phyloP scores from a whole-genome alignment of 2,329 filamentous ascomycete genomes.

The Penicillium fuscoglaucum region DNA sequence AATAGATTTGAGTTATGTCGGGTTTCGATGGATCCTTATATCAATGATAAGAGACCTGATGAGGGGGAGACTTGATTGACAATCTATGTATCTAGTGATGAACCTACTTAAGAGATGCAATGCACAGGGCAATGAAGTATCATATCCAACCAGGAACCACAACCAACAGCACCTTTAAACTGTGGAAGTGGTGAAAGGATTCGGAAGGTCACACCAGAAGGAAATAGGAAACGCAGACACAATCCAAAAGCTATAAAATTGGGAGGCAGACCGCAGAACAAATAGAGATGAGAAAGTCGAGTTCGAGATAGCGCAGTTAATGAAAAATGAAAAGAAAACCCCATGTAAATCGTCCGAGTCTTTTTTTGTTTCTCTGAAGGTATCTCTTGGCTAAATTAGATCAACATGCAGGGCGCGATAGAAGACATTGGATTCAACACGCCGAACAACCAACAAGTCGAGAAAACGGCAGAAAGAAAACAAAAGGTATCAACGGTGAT shows the following conservation, averaged over 20 bases:
- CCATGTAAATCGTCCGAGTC: conserved; percentile 22
- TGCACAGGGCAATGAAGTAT: not conserved
- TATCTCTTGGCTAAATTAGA: conserved; percentile 32
- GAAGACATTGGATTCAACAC: conserved; percentile 14
- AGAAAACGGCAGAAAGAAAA: not conserved
- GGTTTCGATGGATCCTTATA: not conserved
- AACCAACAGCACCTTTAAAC: not conserved
- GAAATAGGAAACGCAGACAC: not conserved
- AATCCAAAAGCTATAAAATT: not conserved
- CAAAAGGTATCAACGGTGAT: conserved; percentile 21
- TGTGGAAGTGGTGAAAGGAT: no score
- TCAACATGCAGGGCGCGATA: conserved; percentile 25
- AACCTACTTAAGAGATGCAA: not conserved
- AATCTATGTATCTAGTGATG: conserved; percentile 1
- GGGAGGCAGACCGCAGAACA: not conserved
- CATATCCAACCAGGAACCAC: not conserved
- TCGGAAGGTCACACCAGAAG: not conserved
- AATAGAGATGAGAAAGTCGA: not conserved
- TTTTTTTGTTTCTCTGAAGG: conserved; percentile 27
- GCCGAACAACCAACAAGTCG: conserved; percentile 15
- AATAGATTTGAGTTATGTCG: not conserved
- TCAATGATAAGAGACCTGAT: not conserved
- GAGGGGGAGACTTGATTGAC: not conserved
- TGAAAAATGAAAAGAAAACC: conserved; percentile 3
- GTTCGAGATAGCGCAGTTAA: not conserved